A percentile compares a stretch with the other conserved stretches of the same genome.
These are phyloP conservation scores for Kickxella alabastrina DNA, from an alignment of 192 early-diverging fungal species.

Conservation along the genomic window DNA sequence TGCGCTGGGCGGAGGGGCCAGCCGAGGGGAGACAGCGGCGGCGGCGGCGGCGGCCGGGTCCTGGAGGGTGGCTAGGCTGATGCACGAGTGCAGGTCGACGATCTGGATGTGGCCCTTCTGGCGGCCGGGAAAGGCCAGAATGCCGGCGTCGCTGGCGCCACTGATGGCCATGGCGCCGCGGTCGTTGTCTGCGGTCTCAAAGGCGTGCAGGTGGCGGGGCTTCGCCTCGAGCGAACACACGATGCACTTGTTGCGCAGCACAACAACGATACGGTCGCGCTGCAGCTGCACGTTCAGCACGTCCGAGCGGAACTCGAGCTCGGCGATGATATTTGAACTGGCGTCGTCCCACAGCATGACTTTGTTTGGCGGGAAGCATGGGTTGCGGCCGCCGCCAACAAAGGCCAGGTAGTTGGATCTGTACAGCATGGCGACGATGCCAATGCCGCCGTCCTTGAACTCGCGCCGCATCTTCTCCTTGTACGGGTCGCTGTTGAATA, in stretches of 20 bases:
- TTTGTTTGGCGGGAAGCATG: constrained; percentile 80
- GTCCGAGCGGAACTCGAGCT: constrained; percentile 76
- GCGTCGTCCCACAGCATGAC: constrained; percentile 86
- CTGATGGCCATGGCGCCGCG: constrained; percentile 70
- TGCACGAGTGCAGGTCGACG: constrained; percentile 65
- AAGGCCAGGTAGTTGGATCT: constrained; percentile 82
- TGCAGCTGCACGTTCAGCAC: constrained; percentile 76
- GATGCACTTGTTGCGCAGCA: constrained; percentile 71
- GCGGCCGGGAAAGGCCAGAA: constrained; percentile 79
- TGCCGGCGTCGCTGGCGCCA: constrained; percentile 60
- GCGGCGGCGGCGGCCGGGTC: constrained; percentile 4
- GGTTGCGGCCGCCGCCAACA: constrained; percentile 80
- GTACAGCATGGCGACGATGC: constrained; percentile 79
- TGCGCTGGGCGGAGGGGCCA: constrained; percentile 14
- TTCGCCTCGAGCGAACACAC: constrained; percentile 70
- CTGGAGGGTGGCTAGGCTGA: constrained; percentile 20
- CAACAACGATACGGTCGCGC: constrained; percentile 74
- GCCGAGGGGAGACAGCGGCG: background rate
- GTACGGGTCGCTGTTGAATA: constrained; percentile 79
- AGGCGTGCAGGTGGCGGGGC: constrained; percentile 71
- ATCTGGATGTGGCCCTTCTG: constrained; percentile 83
- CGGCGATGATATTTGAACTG: constrained; percentile 63
- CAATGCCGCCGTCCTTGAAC: constrained; percentile 80
- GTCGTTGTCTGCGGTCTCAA: constrained; percentile 79
- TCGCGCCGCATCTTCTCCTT: constrained; percentile 77